A percentile compares a stretch with the other conserved stretches of the same genome.
phyloP scores from a whole-genome alignment of 2,329 filamentous ascomycete genomes.

The Aspergillus ustus region DNA sequence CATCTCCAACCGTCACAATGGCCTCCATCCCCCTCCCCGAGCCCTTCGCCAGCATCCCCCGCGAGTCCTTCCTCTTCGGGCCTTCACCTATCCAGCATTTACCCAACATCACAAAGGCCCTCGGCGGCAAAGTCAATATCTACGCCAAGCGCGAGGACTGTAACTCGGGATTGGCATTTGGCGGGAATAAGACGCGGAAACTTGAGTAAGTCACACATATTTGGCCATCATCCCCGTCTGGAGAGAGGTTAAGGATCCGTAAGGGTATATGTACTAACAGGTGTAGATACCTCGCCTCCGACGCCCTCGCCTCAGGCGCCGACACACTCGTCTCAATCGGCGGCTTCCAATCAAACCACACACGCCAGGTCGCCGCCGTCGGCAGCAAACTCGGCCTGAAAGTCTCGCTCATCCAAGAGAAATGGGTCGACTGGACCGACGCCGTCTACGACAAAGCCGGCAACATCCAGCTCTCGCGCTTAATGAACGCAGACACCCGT shows the following conservation, averaged over 20 bases:
- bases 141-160: slow-evolving; percentile 17
- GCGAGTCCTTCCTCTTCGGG: slow-evolving; percentile 13
- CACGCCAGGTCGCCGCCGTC: slow-evolving; percentile 67
- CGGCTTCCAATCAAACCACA: slow-evolving; percentile 63
- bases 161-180: slow-evolving; percentile 13
- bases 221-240: too few species aligned
- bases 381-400: slow-evolving; percentile 61
- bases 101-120: slow-evolving; percentile 16
- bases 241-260: too few species aligned
- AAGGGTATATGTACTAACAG: too few species aligned
- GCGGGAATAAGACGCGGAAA: slow-evolving; percentile 17
- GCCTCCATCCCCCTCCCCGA: slow-evolving; percentile 1
- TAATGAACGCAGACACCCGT: slow-evolving; percentile 69
- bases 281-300: slow-evolving; percentile 5
- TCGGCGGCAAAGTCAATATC: slow-evolving; percentile 13
- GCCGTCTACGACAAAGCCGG: slow-evolving; percentile 66
- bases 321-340: slow-evolving; percentile 16
- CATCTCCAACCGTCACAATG: neutral
- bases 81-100: slow-evolving; percentile 13
- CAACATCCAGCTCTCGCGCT: slow-evolving; percentile 71
- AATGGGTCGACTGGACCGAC: slow-evolving; percentile 69
- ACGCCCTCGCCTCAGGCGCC: slow-evolving; percentile 5
- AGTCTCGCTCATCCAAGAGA: slow-evolving; percentile 63
- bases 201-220: slow-evolving; percentile 2
- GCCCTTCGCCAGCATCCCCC: slow-evolving; percentile 13